Percentiles rank a stretch among this genome's conserved stretches.
Conservation (phyloP, 2,329 filamentous ascomycete species). For the Paecilomyces sp. region DNA sequence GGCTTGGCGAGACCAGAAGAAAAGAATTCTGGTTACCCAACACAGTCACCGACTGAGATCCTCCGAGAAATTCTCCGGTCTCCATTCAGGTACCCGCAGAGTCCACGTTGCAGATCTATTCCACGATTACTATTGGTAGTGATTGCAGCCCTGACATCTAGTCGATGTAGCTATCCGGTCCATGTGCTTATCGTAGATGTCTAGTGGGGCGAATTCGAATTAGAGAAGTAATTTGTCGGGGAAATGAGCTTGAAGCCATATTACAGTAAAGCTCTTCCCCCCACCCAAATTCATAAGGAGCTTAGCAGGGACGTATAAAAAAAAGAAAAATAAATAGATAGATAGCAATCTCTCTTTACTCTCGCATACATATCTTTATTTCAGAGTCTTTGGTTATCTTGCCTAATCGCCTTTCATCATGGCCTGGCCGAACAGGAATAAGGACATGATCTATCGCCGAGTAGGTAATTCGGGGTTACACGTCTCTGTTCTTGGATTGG, state of each 20-base stretch:
- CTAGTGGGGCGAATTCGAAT: neutral
- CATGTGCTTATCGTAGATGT: neutral
- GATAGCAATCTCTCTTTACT: neutral
- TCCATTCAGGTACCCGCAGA: neutral
- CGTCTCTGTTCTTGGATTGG: conserved; percentile 66
- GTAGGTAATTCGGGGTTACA: conserved; percentile 65
- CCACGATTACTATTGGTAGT: neutral
- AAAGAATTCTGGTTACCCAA: neutral
- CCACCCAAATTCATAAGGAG: neutral
- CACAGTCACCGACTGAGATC: neutral
- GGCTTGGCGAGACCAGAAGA: no score
- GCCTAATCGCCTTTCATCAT: neutral
- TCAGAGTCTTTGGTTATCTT: no score
- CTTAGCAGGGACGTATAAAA: no score
- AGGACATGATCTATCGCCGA: conserved; percentile 60
- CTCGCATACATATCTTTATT: no score
- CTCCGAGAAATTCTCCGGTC: neutral
- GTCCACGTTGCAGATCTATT: neutral
- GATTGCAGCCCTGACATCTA: neutral
- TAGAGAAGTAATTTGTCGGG: no score
- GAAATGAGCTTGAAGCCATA: neutral
- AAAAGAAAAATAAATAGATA: no score
- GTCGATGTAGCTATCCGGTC: neutral
- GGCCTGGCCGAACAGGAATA: neutral
- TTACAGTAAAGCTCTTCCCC: neutral